These are phyloP conservation scores for Monosporascus sp. DNA, from an alignment of 2,329 filamentous ascomycete species.

Conservation along the genomic window DNA sequence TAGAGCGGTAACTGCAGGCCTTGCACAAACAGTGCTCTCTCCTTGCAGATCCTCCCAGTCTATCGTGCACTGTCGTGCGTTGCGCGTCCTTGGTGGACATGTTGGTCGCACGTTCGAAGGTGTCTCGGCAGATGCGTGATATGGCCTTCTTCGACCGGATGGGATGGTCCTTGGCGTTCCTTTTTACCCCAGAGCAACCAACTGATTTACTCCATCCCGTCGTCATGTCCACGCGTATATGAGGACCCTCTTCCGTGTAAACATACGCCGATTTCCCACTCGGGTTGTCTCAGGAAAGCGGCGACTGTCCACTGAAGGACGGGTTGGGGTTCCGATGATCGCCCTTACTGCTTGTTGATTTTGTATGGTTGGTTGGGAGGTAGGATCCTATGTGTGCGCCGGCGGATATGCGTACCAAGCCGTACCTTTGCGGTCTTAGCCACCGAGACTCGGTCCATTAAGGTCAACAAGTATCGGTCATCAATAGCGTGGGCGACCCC, in stretches of 20 bases:
- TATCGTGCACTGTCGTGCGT: background rate
- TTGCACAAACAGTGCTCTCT: background rate
- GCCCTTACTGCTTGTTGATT: background rate
- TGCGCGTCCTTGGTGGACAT: background rate
- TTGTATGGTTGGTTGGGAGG: no score
- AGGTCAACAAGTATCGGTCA: background rate
- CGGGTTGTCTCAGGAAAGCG: background rate
- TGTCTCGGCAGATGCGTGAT: background rate
- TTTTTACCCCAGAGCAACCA: background rate
- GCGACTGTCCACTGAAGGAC: background rate
- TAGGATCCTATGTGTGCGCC: no score
- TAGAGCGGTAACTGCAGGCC: background rate
- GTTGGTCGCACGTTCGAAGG: background rate
- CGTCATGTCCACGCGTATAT: no score
- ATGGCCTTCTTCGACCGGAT: background rate
- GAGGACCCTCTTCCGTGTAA: no score
- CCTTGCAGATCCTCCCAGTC: background rate
- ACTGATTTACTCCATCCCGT: background rate
- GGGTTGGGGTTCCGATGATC: background rate
- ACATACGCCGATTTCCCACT: background rate
- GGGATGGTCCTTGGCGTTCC: background rate
- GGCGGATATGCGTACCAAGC: background rate
- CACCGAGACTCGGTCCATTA: background rate
- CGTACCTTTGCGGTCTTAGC: background rate
- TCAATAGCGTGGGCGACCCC: background rate